Conservation (phyloP, 129 eudicot genomes). For the Flaveria sonorensis region DNA sequence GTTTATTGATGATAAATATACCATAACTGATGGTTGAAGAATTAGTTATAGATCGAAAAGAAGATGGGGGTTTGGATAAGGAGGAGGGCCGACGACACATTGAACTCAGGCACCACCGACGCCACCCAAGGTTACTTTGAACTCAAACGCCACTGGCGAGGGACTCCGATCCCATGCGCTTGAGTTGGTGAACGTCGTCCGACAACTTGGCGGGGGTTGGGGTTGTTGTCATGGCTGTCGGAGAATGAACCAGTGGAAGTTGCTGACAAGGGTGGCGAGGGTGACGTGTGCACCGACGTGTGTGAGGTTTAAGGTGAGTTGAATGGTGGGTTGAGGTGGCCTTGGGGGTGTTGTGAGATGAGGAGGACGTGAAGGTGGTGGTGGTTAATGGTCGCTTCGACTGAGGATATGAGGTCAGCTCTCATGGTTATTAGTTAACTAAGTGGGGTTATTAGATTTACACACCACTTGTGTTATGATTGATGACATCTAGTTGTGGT, state of each 20-base stretch:
- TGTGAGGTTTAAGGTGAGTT: slow-evolving; percentile 50
- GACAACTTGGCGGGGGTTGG: neutral
- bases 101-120: too few relatives aligned
- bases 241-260: slow-evolving; percentile 44
- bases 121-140: too few relatives aligned
- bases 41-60: too few relatives aligned
- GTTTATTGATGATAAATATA: neutral
- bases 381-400: too few relatives aligned
- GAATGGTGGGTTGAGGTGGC: slow-evolving; percentile 70
- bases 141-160: neutral
- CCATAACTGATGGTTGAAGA: too few relatives aligned
- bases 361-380: slow-evolving; percentile 43
- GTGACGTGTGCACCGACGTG: slow-evolving; percentile 46
- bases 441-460: too few relatives aligned
- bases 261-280: slow-evolving; percentile 43
- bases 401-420: too few relatives aligned
- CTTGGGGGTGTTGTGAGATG: slow-evolving; percentile 42
- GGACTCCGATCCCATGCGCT: slow-evolving; percentile 28
- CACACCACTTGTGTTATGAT: too few relatives aligned
- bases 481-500: too few relatives aligned
- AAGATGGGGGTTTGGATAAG: slow-evolving; percentile 45
- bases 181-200: slow-evolving; percentile 22
- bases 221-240: slow-evolving; percentile 44
- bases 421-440: too few relatives aligned
- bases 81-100: slow-evolving; percentile 55